These are phyloP conservation scores for Eucalyptus sp. DNA, from an alignment of 345 rosid species.

Conservation along the genomic window DNA sequence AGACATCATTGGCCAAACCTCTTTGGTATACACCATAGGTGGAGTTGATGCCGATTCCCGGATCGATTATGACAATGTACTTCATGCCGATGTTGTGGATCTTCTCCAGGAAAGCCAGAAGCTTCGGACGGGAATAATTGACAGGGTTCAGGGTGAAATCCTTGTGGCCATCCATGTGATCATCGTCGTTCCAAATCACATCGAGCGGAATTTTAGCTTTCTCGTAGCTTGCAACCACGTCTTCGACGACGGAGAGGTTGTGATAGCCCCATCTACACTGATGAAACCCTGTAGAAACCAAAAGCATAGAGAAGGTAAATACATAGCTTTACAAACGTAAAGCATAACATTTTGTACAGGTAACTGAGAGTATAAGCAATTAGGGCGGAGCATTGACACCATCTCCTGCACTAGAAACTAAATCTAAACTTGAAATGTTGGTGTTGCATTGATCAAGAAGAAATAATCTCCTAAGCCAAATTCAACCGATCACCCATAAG, in stretches of 20 bases:
- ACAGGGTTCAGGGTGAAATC: slow-evolving; percentile 77
- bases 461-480: neutral
- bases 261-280: slow-evolving; percentile 99
- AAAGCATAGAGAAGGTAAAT: neutral
- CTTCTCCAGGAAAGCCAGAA: slow-evolving; percentile 68
- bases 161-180: slow-evolving; percentile 94
- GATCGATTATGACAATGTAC: slow-evolving; percentile 73
- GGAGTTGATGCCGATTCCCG: slow-evolving; percentile 70
- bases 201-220: slow-evolving; percentile 87
- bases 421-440: neutral
- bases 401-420: neutral
- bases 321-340: neutral
- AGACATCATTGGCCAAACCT: slow-evolving; percentile 73
- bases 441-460: neutral
- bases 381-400: neutral
- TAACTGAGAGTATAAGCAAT: neutral
- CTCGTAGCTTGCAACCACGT: slow-evolving; percentile 78
- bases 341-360: neutral
- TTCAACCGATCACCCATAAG: neutral
- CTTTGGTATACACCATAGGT: slow-evolving; percentile 72
- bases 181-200: slow-evolving; percentile 95
- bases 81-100: slow-evolving; percentile 88
- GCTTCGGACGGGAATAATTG: slow-evolving; percentile 67
- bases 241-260: slow-evolving; percentile 89
- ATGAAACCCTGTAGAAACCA: slow-evolving; percentile 58